Evolutionary conservation across 306 rosid genomes (phyloP).

Genomic region (Pterocarpus santalinus): DNA sequence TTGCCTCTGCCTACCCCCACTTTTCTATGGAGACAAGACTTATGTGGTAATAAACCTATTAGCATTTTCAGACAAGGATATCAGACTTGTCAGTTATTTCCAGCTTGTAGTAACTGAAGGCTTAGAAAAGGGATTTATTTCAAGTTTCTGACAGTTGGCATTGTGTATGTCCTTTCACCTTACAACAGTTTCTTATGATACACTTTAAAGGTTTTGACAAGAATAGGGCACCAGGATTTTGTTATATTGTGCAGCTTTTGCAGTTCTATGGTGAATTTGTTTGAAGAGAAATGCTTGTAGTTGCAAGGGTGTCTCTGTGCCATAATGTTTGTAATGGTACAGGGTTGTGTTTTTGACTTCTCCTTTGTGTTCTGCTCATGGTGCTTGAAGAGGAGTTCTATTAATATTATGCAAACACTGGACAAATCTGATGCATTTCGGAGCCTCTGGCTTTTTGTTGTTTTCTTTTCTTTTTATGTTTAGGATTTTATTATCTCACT

Average conservation of each 20-base stretch:
- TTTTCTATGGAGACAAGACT: conserved; percentile 6
- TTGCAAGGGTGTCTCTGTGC: neutral
- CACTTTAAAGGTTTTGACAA: neutral
- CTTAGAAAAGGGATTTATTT: neutral
- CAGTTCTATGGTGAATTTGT: neutral
- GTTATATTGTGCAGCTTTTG: conserved; percentile 5
- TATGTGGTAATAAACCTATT: neutral
- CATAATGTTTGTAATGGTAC: neutral
- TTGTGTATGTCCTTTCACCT: neutral
- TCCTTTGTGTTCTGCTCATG: neutral
- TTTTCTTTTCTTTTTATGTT: neutral
- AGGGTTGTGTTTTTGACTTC: neutral
- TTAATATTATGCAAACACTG: neutral
- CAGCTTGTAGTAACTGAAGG: neutral
- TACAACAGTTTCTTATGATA: neutral
- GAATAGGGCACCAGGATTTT: neutral
- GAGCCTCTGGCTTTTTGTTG: neutral
- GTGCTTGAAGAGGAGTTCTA: conserved; percentile 5
- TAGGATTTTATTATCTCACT: neutral
- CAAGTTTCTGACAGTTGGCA: neutral
- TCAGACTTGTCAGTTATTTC: neutral
- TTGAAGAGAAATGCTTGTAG: neutral
- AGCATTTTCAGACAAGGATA: conserved; percentile 7
- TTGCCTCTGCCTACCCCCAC: neutral
- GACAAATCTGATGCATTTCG: conserved; percentile 9